phyloP scores from a whole-genome alignment of 202 grass and related monocot genomes.

The Zoysia matrella region DNA sequence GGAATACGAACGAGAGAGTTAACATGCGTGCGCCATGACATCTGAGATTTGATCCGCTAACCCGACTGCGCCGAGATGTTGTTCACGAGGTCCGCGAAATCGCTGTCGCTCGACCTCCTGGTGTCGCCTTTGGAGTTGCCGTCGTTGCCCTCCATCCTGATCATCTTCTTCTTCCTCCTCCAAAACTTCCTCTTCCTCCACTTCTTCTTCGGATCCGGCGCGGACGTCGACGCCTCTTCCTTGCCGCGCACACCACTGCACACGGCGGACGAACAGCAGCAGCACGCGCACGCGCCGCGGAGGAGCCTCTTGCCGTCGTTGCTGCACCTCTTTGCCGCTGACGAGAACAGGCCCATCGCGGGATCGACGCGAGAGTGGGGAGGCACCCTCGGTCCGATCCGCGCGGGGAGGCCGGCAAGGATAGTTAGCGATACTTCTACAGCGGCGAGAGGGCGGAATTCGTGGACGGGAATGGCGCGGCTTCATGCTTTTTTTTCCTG shows the following conservation, averaged over 20 bases:
- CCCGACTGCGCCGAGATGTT: slow-evolving; percentile 61
- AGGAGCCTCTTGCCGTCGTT: slow-evolving; percentile 41
- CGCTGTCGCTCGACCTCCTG: neutral
- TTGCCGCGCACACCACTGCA: slow-evolving; percentile 37
- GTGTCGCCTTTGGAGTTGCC: neutral
- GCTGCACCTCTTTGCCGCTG: slow-evolving; percentile 45
- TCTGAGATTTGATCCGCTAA: neutral
- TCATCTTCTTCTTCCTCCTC: slow-evolving; percentile 55
- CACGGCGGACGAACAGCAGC: neutral
- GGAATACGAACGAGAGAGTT: no score
- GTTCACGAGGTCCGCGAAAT: slow-evolving; percentile 56
- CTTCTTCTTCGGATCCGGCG: slow-evolving; percentile 42
- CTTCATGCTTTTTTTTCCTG: slow-evolving; percentile 6
- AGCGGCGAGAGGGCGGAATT: neutral
- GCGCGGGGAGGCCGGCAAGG: neutral
- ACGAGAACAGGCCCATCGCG: slow-evolving; percentile 48
- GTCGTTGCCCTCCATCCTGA: slow-evolving; percentile 6
- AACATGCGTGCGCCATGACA: no score
- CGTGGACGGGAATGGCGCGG: slow-evolving; percentile 40
- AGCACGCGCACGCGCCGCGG: slow-evolving; percentile 32
- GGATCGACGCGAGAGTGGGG: slow-evolving; percentile 55
- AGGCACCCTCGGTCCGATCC: slow-evolving; percentile 52
- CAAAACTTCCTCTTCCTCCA: slow-evolving; percentile 58
- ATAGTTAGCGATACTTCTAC: slow-evolving; percentile 51
- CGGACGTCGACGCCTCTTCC: slow-evolving; percentile 43